Conservation (phyloP, 2,329 filamentous ascomycete species). For the Xenosphaeropsis pyriputrescens region DNA sequence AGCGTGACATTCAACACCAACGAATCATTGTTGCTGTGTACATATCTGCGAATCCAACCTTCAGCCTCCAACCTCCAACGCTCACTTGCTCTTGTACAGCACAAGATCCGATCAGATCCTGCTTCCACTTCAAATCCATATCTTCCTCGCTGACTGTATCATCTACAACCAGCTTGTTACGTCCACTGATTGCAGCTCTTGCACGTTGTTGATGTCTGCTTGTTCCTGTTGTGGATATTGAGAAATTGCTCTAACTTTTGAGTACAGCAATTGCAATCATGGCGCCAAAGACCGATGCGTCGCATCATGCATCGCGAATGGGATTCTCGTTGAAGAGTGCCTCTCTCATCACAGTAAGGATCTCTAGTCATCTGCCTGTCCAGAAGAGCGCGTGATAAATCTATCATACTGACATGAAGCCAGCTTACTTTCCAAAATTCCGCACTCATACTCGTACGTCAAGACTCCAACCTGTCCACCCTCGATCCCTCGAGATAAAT, state of each 20-base stretch:
- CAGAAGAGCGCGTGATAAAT: not conserved
- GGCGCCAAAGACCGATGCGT: conserved; percentile 7
- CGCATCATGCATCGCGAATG: conserved; percentile 16
- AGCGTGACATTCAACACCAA: no score
- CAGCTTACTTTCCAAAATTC: conserved; percentile 74
- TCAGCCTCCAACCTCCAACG: no score
- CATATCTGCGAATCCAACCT: no score
- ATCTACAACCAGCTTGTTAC: no score
- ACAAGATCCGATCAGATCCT: no score
- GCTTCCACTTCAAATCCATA: no score
- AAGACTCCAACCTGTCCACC: not conserved
- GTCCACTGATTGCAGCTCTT: no score
- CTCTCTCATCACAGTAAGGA: conserved; percentile 46
- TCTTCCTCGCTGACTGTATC: no score
- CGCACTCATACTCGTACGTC: conserved; percentile 53
- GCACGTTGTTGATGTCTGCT: no score
- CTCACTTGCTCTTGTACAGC: no score
- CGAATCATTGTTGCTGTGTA: no score
- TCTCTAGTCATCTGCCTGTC: conserved; percentile 3
- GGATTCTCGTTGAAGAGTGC: conserved; percentile 56
- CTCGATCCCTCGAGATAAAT: conserved; percentile 2
- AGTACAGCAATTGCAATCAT: conserved; percentile 4
- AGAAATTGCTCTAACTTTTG: not conserved
- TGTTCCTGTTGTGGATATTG: not conserved
- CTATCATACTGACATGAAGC: conserved; percentile 9